These are phyloP conservation scores for Omphalotus guepiniiformis DNA, from an alignment of 768 basidiomycete genomes.

Conservation along the genomic window DNA sequence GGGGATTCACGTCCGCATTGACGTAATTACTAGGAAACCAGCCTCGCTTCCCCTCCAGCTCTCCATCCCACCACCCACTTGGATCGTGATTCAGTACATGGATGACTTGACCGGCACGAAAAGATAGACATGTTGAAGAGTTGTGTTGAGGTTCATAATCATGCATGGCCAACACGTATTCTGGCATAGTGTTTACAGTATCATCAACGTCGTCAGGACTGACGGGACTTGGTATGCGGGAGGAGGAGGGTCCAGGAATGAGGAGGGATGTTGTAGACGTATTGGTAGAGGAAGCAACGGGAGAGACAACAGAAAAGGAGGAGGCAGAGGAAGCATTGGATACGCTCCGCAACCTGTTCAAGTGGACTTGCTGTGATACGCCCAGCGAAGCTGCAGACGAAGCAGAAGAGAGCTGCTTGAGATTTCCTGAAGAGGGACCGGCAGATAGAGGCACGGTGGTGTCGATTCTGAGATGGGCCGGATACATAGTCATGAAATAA, in stretches of 20 bases:
- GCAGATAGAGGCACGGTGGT: conserved; percentile 18
- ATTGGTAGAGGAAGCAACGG: conserved; percentile 47
- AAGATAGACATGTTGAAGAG: conserved; percentile 79
- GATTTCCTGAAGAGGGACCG: conserved; percentile 12
- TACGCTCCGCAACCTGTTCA: conserved; percentile 39
- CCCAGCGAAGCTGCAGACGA: conserved; percentile 22
- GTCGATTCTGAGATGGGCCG: conserved; percentile 25
- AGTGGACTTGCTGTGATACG: conserved; percentile 26
- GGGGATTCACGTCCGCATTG: conserved; percentile 54
- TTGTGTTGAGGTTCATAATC: conserved; percentile 75
- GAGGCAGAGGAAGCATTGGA: conserved; percentile 58
- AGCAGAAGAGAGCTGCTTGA: background rate
- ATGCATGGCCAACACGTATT: conserved; percentile 89
- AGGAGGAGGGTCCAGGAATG: conserved; percentile 30
- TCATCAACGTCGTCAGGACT: conserved; percentile 36
- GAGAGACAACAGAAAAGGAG: conserved; percentile 52
- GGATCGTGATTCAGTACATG: conserved; percentile 83
- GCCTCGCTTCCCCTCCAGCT: conserved; percentile 81
- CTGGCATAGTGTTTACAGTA: conserved; percentile 45
- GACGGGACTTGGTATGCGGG: conserved; percentile 32
- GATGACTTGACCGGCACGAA: conserved; percentile 88
- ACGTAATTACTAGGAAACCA: conserved; percentile 99
- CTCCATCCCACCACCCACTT: conserved; percentile 99
- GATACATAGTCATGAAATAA: conserved; percentile 18
- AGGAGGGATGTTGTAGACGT: conserved; percentile 45